Evolutionary conservation across 768 basidiomycete genomes (phyloP).

Genomic region (Pholiota microspora): DNA sequence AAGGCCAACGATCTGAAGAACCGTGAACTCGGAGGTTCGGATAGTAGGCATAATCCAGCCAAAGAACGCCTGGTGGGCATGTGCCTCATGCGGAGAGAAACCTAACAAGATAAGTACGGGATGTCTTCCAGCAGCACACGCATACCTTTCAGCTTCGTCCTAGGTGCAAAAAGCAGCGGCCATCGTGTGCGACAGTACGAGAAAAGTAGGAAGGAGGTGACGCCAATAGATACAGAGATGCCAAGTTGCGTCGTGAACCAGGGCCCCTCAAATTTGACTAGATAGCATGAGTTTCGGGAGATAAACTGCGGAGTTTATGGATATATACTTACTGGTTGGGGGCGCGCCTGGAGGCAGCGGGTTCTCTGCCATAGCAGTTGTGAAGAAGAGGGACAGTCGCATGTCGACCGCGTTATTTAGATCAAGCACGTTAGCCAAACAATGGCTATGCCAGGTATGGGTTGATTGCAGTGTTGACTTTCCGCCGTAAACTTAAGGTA

Average conservation of each 20-base stretch:
- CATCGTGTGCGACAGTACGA: constrained; percentile 85
- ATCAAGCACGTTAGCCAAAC: constrained; percentile 14
- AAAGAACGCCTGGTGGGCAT: constrained; percentile 83
- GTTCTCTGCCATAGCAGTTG: constrained; percentile 27
- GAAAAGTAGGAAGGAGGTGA: constrained; percentile 82
- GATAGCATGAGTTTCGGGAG: not conserved
- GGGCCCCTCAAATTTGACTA: constrained; percentile 85
- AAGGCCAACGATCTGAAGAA: constrained; percentile 93
- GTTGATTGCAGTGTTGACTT: too few species aligned
- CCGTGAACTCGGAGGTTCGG: constrained; percentile 84
- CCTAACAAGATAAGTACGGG: constrained; percentile 38
- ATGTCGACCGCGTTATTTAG: constrained; percentile 18
- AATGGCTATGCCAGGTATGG: not conserved
- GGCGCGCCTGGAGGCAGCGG: constrained; percentile 61
- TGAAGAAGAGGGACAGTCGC: constrained; percentile 1
- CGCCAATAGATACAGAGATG: constrained; percentile 75
- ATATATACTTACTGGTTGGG: constrained; percentile 50
- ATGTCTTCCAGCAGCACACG: constrained; percentile 9
- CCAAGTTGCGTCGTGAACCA: constrained; percentile 93
- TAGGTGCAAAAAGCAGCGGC: constrained; percentile 88
- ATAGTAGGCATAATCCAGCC: constrained; percentile 97
- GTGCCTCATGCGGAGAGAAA: constrained; percentile 92
- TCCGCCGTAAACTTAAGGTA: too few species aligned
- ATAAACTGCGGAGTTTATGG: not conserved
- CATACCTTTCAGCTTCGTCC: constrained; percentile 92